Percentiles rank a stretch among this genome's conserved stretches.
phyloP scores from a whole-genome alignment of 495 filamentous ascomycete species.

The Aspergillus saccharolyticus region DNA sequence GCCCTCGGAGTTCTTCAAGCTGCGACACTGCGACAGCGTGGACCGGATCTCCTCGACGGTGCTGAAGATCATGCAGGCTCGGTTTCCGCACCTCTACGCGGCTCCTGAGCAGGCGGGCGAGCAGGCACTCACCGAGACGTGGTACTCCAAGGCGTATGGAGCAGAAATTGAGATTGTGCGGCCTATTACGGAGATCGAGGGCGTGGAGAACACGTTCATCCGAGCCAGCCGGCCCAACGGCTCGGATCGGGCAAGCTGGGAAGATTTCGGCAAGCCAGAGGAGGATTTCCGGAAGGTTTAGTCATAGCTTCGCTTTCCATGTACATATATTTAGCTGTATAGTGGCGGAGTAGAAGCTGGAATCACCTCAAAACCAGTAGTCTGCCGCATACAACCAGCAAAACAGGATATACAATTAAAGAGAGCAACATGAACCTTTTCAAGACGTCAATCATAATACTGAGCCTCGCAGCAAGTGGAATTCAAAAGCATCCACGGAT shows the following conservation, averaged over 20 bases:
- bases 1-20: constrained; percentile 54
- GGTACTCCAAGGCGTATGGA: constrained; percentile 36
- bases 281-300: constrained; percentile 16
- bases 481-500: too few relatives aligned
- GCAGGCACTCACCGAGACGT: constrained; percentile 34
- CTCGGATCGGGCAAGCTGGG: constrained; percentile 31
- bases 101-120: constrained; percentile 13
- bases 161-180: constrained; percentile 39
- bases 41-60: constrained; percentile 66
- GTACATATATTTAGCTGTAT: too few relatives aligned
- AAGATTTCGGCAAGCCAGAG: constrained; percentile 28
- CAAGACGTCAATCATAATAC: too few relatives aligned
- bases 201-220: constrained; percentile 37
- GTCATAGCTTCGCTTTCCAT: background rate
- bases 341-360: too few relatives aligned
- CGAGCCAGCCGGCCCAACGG: constrained; percentile 42
- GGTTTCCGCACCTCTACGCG: constrained; percentile 37
- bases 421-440: too few relatives aligned
- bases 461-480: too few relatives aligned
- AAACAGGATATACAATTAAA: too few relatives aligned
- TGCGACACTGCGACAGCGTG: constrained; percentile 66
- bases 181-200: constrained; percentile 34
- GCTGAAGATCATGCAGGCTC: constrained; percentile 53
- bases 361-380: too few relatives aligned
- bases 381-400: too few relatives aligned